phyloP scores from a whole-genome alignment of 2,329 filamentous ascomycete genomes.

The Didymella keratinophila region DNA sequence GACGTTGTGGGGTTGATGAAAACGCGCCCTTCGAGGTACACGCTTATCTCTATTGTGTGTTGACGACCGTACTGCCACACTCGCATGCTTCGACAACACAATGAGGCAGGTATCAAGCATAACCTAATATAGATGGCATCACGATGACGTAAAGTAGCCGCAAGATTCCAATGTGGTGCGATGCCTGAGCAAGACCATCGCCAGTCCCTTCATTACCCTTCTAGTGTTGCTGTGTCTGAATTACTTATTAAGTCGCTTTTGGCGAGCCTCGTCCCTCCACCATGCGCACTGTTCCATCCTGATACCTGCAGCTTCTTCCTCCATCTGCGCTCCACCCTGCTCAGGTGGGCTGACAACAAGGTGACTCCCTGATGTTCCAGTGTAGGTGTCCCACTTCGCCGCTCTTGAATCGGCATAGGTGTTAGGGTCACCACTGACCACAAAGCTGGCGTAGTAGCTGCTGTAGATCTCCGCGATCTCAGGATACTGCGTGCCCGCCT shows the following conservation, averaged over 20 bases:
- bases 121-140: background rate
- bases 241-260: slow-evolving; percentile 44
- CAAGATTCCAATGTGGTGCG: background rate
- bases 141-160: background rate
- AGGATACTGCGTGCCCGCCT: slow-evolving; percentile 36
- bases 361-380: slow-evolving; percentile 21
- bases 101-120: background rate
- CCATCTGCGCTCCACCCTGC: slow-evolving; percentile 36
- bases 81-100: background rate
- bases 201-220: background rate
- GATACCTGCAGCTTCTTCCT: slow-evolving; percentile 36
- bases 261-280: slow-evolving; percentile 45
- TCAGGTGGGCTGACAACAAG: slow-evolving; percentile 36
- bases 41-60: background rate
- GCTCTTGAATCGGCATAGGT: slow-evolving; percentile 31
- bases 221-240: background rate
- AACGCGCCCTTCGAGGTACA: slow-evolving; percentile 28
- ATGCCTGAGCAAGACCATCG: background rate
- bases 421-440: slow-evolving; percentile 48
- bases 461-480: slow-evolving; percentile 44
- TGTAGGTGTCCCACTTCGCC: slow-evolving; percentile 43
- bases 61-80: background rate
- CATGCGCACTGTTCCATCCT: slow-evolving; percentile 43
- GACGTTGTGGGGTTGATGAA: slow-evolving; percentile 23
- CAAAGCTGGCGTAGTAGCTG: slow-evolving; percentile 48